Base-by-base conservation (phyloP, 23 red algal genomes). In the Cyanidiococcus yangmingshanensis region DNA sequence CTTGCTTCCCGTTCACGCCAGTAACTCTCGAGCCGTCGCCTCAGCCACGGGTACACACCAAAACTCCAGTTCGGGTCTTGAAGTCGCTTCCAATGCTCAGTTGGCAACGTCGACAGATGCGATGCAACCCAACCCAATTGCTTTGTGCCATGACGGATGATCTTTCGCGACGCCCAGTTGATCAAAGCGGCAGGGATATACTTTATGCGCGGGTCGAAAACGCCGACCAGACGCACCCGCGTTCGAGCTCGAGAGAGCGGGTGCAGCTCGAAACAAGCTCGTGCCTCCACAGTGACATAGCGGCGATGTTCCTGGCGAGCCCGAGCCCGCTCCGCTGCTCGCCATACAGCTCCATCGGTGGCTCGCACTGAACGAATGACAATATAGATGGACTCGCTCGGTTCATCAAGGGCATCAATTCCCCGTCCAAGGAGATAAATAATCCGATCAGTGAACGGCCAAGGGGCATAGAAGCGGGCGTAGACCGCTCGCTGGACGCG, bases 151-250 rank as follows among this genome's bases (percentile, higher is more conserved):
- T 71, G 84, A 34, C 87, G 50, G 35, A 82, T 79, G 27, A 90
- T 57, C 35, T 79, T 84, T 32, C 87, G 68, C 39, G 80, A 79
- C 0, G 37, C 80, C 87, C 87, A 90, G 67, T 90, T 90, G 0
- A 90, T 83, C 2, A 90, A 40, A n/a, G 75, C 59, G 67, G 68
- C 81, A 0, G 87, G 87, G 67, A 90, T 68, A 57, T 75, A 85
- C 18, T 67, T 45, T 30, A 90, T 58, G 40, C 68, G 74, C 39
- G 87, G 87, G 71, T 90, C 76, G 37, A 84, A 74, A 37, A 85
- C 84, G 41, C 83, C 83, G 50, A 83, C 51, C 51, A 90, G 77
- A 29, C 77, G 75, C 12, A 82, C 79, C 50, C 58, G 74, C 29
- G 79, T 82, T 25, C 80, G 50, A 33, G 74, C 74, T 29, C 80